Evolutionary conservation across 305 asterid genomes (phyloP).

Genomic region (Rubia balearica): DNA sequence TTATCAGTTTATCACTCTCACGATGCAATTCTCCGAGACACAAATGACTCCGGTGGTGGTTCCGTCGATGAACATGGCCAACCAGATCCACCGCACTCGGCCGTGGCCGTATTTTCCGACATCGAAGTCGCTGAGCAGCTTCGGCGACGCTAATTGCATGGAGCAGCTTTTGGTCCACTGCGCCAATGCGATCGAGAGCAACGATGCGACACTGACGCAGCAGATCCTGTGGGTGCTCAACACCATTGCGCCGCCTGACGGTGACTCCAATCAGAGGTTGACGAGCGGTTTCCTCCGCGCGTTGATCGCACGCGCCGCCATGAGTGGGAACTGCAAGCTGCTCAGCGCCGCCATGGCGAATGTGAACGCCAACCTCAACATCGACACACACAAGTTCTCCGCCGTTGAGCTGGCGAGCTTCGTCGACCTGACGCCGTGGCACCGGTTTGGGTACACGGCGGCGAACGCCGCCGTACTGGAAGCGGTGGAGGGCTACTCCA

Average conservation of each 20-base stretch:
- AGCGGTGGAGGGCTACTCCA: slow-evolving; percentile 51
- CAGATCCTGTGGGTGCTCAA: slow-evolving; percentile 92
- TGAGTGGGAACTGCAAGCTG: slow-evolving; percentile 52
- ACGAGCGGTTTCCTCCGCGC: slow-evolving; percentile 86
- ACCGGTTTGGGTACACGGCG: slow-evolving; percentile 84
- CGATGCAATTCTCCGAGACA: slow-evolving; percentile 68
- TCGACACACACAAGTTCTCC: slow-evolving; percentile 54
- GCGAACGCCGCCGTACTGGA: slow-evolving; percentile 73
- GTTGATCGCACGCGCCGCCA: slow-evolving; percentile 66
- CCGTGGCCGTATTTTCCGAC: slow-evolving; percentile 63
- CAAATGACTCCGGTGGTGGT: slow-evolving; percentile 30
- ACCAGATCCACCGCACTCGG: slow-evolving; percentile 29
- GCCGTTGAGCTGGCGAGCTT: slow-evolving; percentile 69
- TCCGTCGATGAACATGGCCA: slow-evolving; percentile 28
- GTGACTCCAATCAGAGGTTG: slow-evolving; percentile 87
- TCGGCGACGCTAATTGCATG: slow-evolving; percentile 83
- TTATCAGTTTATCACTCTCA: slow-evolving; percentile 12
- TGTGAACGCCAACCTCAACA: slow-evolving; percentile 28
- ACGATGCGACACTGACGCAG: slow-evolving; percentile 80
- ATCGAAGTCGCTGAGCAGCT: slow-evolving; percentile 32
- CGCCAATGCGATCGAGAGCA: slow-evolving; percentile 73
- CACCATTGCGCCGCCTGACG: slow-evolving; percentile 90
- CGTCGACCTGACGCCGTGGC: slow-evolving; percentile 95
- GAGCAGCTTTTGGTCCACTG: slow-evolving; percentile 85
- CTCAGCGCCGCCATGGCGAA: slow-evolving; percentile 51